These are phyloP conservation scores for Linum usitatissimum DNA, from an alignment of 345 rosid species.

Conservation along the genomic window DNA sequence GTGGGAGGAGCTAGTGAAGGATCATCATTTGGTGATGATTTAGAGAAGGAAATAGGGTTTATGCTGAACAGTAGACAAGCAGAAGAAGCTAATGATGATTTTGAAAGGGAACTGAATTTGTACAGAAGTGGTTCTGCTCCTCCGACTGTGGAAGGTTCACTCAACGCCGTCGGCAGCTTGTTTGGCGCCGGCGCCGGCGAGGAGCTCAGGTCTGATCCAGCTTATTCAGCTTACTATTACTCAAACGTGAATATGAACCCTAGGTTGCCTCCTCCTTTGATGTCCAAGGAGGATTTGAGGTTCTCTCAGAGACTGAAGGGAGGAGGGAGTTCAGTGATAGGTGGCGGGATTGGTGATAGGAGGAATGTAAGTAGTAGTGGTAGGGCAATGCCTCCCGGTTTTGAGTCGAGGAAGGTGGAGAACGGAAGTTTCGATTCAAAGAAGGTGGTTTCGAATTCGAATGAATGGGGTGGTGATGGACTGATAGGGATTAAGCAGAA, in stretches of 20 bases:
- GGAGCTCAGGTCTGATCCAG: slow-evolving; percentile 78
- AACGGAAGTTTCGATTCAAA: slow-evolving; percentile 29
- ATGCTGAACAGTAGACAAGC: slow-evolving; percentile 37
- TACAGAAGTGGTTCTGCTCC: slow-evolving; percentile 74
- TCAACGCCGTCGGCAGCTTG: slow-evolving; percentile 50
- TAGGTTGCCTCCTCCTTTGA: slow-evolving; percentile 81
- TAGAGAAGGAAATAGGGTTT: slow-evolving; percentile 59
- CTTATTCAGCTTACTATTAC: slow-evolving; percentile 55
- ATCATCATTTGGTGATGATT: slow-evolving; percentile 63
- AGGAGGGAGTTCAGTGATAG: slow-evolving; percentile 33
- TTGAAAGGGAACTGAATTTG: slow-evolving; percentile 51
- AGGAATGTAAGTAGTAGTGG: slow-evolving; percentile 41
- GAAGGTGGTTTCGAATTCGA: slow-evolving; percentile 33
- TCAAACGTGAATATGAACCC: slow-evolving; percentile 77
- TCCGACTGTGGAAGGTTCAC: slow-evolving; percentile 64
- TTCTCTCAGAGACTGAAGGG: slow-evolving; percentile 67
- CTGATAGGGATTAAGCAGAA: slow-evolving; percentile 66
- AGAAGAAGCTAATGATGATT: slow-evolving; percentile 28
- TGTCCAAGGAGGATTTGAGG: slow-evolving; percentile 85
- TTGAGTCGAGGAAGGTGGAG: slow-evolving; percentile 54
- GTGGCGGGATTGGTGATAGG: slow-evolving; percentile 61
- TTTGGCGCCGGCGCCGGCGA: slow-evolving; percentile 40
- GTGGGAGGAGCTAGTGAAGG: slow-evolving; percentile 45
- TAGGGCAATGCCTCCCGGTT: slow-evolving; percentile 60
- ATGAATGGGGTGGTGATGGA: slow-evolving; percentile 75